These are phyloP conservation scores for Umbelopsis sp. DNA, from an alignment of 371 early-diverging fungal species.

Conservation along the genomic window DNA sequence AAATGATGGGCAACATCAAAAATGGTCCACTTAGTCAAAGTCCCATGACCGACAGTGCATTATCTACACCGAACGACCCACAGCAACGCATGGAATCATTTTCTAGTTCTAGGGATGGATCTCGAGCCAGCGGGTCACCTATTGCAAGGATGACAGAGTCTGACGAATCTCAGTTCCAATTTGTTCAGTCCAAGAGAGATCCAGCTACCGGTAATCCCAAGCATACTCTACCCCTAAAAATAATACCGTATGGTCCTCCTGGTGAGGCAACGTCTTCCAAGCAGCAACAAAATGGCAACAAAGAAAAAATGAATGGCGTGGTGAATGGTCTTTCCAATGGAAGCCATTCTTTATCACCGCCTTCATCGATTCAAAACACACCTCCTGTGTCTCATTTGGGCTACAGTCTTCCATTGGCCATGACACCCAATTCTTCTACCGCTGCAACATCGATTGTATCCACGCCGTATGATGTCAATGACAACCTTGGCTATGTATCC, in stretches of 20 bases:
- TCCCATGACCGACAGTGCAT: not conserved
- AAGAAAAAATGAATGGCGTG: not conserved
- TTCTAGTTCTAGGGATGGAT: not conserved
- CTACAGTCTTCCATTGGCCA: not conserved
- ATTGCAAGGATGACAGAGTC: not conserved
- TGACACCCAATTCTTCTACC: not conserved
- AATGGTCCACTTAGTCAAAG: not conserved
- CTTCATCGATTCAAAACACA: not conserved
- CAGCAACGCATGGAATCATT: constrained; percentile 13
- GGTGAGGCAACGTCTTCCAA: constrained; percentile 10
- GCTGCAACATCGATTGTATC: not conserved
- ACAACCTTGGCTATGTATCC: not conserved
- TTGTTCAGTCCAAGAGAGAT: not conserved
- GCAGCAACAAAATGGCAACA: not conserved
- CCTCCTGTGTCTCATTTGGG: not conserved
- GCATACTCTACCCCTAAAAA: constrained; percentile 6
- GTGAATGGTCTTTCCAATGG: not conserved
- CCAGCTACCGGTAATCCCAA: constrained; percentile 9
- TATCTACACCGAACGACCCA: not conserved
- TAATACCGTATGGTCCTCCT: constrained; percentile 17
- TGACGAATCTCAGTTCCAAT: constrained; percentile 3
- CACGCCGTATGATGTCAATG: constrained; percentile 3
- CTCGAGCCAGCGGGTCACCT: not conserved
- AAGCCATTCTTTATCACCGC: not conserved
- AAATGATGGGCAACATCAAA: not conserved